Conservation (phyloP, 2,329 filamentous ascomycete species). For the Nigrospora osmanthi region DNA sequence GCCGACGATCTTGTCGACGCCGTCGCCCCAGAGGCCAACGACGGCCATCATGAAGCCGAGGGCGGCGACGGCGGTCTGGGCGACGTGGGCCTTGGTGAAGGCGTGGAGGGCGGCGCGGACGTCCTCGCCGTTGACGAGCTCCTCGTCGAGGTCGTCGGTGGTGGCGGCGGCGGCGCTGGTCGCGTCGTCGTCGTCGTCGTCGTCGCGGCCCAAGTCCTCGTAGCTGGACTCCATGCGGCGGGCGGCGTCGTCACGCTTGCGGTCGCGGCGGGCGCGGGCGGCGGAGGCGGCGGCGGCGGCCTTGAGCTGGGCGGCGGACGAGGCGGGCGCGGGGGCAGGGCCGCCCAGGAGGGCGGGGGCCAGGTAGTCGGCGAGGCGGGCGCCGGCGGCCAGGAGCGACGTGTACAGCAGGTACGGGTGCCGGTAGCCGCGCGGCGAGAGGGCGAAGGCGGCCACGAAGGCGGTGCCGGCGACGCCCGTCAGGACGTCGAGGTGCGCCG, state of each 20-base stretch:
- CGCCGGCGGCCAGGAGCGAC: slow-evolving; percentile 57
- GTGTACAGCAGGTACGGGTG: slow-evolving; percentile 93
- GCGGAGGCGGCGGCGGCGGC: slow-evolving; percentile 19
- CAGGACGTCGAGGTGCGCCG: slow-evolving; percentile 58
- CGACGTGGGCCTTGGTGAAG: slow-evolving; percentile 44
- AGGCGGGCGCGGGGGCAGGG: slow-evolving; percentile 15
- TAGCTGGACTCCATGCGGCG: slow-evolving; percentile 62
- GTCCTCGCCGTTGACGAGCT: slow-evolving; percentile 53
- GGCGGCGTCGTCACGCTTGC: slow-evolving; percentile 21
- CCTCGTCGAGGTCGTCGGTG: slow-evolving; percentile 35
- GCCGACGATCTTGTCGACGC: slow-evolving; percentile 21
- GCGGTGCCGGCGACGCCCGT: slow-evolving; percentile 61
- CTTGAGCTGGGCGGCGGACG: slow-evolving; percentile 17
- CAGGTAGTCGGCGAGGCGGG: slow-evolving; percentile 44
- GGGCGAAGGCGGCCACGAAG: slow-evolving; percentile 67
- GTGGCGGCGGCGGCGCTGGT: slow-evolving; percentile 23
- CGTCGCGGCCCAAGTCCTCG: slow-evolving; percentile 49
- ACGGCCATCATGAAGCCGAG: slow-evolving; percentile 54
- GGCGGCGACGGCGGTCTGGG: slow-evolving; percentile 45
- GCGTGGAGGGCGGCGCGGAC: slow-evolving; percentile 48
- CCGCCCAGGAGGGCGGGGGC: slow-evolving; percentile 32
- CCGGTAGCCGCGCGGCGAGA: slow-evolving; percentile 66
- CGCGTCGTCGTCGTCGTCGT: slow-evolving; percentile 41
- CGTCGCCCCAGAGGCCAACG: slow-evolving; percentile 60
- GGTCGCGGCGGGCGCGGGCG: slow-evolving; percentile 8